These are phyloP conservation scores for Dissophora globulifera DNA, from an alignment of 192 early-diverging fungal species.

Conservation along the genomic window DNA sequence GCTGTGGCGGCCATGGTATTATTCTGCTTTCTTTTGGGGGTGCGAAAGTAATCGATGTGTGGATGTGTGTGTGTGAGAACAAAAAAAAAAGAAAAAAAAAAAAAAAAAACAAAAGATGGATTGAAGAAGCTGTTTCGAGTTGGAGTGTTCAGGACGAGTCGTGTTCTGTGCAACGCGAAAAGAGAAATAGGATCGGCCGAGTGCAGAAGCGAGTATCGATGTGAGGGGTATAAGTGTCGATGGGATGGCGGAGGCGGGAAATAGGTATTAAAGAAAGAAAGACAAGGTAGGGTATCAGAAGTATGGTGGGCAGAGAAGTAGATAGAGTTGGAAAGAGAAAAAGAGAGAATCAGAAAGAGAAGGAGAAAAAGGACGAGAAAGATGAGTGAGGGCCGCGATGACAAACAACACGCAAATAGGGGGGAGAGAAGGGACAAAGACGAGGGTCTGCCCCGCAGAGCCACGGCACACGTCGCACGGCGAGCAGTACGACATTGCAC, in stretches of 20 bases:
- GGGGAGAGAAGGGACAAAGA: neutral
- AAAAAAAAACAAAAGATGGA: constrained; percentile 2
- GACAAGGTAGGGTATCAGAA: neutral
- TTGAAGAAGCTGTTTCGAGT: neutral
- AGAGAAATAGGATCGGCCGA: neutral
- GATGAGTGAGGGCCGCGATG: constrained; percentile 6
- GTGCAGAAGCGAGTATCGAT: too few relatives aligned
- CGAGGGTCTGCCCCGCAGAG: too few relatives aligned
- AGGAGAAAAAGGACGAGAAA: constrained; percentile 4
- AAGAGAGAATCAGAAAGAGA: constrained; percentile 3
- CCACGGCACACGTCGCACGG: too few relatives aligned
- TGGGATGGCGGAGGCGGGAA: neutral
- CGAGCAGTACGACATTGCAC: too few relatives aligned
- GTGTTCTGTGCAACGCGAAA: constrained; percentile 2
- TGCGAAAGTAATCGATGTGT: too few relatives aligned
- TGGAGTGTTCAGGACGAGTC: neutral
- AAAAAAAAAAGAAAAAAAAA: too few relatives aligned
- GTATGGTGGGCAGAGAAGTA: neutral
- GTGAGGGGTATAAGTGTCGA: neutral
- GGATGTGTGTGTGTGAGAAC: too few relatives aligned
- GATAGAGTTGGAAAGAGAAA: neutral
- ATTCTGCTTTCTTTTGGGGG: neutral
- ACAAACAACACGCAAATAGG: neutral
- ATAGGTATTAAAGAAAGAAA: neutral
- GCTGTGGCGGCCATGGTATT: constrained; percentile 24